A percentile compares a stretch with the other conserved stretches of the same genome.
These are phyloP conservation scores for Apiospora hydei DNA, from an alignment of 2,329 filamentous ascomycete genomes.

Conservation along the genomic window DNA sequence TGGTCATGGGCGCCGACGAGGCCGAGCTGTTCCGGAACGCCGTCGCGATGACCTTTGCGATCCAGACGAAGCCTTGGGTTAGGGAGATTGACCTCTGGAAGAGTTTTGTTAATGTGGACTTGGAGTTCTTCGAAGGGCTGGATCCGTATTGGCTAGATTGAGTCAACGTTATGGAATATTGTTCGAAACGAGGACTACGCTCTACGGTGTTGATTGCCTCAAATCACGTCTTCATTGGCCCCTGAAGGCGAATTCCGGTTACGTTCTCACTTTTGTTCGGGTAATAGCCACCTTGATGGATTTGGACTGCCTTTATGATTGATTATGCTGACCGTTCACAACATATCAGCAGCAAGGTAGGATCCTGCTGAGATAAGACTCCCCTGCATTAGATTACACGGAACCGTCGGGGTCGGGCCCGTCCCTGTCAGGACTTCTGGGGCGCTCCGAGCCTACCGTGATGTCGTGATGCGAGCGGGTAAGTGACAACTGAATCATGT, in stretches of 20 bases:
- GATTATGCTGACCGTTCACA: background rate
- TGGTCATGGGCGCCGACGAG: conserved; percentile 54
- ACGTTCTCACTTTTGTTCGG: background rate
- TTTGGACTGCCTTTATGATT: background rate
- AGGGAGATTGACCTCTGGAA: conserved; percentile 59
- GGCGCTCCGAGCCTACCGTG: background rate
- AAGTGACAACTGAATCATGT: background rate
- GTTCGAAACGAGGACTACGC: background rate
- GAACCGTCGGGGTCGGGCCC: background rate
- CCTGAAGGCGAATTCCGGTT: background rate
- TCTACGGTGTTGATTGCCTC: background rate
- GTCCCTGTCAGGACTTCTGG: background rate
- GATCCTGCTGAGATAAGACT: background rate
- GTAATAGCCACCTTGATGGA: background rate
- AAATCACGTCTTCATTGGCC: background rate
- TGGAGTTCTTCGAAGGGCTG: conserved; percentile 51
- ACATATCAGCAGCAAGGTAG: background rate
- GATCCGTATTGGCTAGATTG: conserved; percentile 48
- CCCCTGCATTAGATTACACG: background rate
- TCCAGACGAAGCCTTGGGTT: conserved; percentile 57
- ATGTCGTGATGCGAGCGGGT: background rate
- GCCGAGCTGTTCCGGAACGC: conserved; percentile 48
- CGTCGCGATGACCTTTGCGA: conserved; percentile 50
- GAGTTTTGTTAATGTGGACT: conserved; percentile 57
- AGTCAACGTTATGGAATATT: background rate